Evolutionary conservation across 306 rosid species (phyloP).

Genomic region (Cucumis melo): DNA sequence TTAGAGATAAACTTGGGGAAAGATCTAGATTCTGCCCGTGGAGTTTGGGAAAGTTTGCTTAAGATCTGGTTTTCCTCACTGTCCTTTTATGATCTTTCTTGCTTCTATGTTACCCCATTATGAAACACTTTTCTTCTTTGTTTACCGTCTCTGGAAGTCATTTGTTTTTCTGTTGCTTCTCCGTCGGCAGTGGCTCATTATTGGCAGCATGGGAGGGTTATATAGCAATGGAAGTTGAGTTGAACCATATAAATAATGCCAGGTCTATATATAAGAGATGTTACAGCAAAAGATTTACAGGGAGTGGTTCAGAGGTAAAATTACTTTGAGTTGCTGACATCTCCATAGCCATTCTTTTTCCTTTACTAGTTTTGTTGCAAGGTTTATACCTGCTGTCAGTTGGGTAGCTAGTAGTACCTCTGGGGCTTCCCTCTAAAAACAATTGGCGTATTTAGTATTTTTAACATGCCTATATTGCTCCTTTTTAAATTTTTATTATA

Average conservation of each 20-base stretch:
- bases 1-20: conserved; percentile 52
- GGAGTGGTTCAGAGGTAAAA: conserved; percentile 82
- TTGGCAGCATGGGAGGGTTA: conserved; percentile 76
- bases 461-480: background rate
- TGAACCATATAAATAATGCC: conserved; percentile 56
- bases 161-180: background rate
- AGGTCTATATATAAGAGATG: conserved; percentile 79
- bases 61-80: conserved; percentile 52
- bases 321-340: background rate
- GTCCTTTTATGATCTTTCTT: background rate
- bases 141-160: background rate
- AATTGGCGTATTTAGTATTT: background rate
- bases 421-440: background rate
- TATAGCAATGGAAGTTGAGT: conserved; percentile 67
- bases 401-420: background rate
- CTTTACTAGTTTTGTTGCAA: background rate
- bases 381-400: background rate
- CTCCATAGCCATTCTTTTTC: background rate
- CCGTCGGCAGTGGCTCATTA: conserved; percentile 54
- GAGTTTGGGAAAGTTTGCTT: conserved; percentile 80
- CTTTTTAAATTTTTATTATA: background rate
- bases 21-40: conserved; percentile 65
- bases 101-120: background rate
- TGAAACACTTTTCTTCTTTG: background rate
- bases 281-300: conserved; percentile 61